These are phyloP conservation scores for Pleurotus tuber-regium DNA, from an alignment of 768 basidiomycete species.

Conservation along the genomic window DNA sequence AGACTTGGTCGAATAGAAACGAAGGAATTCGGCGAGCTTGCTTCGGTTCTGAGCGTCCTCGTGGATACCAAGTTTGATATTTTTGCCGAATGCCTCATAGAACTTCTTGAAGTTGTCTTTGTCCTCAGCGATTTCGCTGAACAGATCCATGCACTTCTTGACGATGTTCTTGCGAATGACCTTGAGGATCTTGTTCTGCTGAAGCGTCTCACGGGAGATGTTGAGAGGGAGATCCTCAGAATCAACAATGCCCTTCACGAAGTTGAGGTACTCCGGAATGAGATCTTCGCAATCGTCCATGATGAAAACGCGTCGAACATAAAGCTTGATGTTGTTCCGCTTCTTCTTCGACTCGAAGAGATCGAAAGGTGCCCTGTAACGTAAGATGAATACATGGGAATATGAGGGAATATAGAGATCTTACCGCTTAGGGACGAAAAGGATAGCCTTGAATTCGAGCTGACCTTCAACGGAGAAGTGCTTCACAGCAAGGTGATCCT, in stretches of 20 bases:
- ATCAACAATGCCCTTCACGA: slow-evolving; percentile 99
- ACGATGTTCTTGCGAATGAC: slow-evolving; percentile 99
- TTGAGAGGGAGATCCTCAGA: slow-evolving; percentile 99
- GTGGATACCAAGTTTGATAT: slow-evolving; percentile 99
- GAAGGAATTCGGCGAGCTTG: slow-evolving; percentile 99
- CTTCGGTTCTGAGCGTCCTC: slow-evolving; percentile 98
- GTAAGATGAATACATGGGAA: slow-evolving; percentile 10
- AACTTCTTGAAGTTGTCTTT: slow-evolving; percentile 98
- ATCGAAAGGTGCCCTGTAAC: slow-evolving; percentile 88
- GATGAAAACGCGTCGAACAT: slow-evolving; percentile 99
- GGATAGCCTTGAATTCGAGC: slow-evolving; percentile 99
- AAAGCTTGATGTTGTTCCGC: slow-evolving; percentile 99
- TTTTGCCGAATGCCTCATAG: slow-evolving; percentile 98
- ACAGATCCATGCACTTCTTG: slow-evolving; percentile 94
- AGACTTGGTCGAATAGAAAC: slow-evolving; percentile 97
- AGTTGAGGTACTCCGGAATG: slow-evolving; percentile 99
- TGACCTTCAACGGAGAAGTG: slow-evolving; percentile 99
- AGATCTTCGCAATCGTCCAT: slow-evolving; percentile 99
- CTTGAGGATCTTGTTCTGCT: slow-evolving; percentile 99
- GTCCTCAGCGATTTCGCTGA: slow-evolving; percentile 97
- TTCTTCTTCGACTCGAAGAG: slow-evolving; percentile 99
- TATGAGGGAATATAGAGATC: slow-evolving; percentile 19
- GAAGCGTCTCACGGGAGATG: slow-evolving; percentile 99
- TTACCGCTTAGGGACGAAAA: slow-evolving; percentile 94
- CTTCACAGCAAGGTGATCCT: slow-evolving; percentile 98